These are phyloP conservation scores for Capsicum rhomboideum DNA, from an alignment of 257 asterid species.

Conservation along the genomic window DNA sequence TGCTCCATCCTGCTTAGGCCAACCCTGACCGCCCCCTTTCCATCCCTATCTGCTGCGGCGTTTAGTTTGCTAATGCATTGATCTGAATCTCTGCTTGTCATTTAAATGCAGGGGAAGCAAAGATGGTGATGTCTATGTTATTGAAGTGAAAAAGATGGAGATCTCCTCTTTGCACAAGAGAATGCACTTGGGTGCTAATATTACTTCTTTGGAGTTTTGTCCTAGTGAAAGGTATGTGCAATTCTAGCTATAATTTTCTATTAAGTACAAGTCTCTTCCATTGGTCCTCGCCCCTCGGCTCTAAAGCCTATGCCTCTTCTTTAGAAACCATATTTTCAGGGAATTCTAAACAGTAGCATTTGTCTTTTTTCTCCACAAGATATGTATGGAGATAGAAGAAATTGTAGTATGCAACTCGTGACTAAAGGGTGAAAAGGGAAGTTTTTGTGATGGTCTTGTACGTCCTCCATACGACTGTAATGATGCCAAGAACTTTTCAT, in stretches of 20 bases:
- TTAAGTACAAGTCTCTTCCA: background rate
- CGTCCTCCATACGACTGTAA: background rate
- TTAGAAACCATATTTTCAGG: background rate
- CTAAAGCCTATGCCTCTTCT: background rate
- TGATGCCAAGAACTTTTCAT: background rate
- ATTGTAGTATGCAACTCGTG: background rate
- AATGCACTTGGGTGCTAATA: slow-evolving; percentile 74
- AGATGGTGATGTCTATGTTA: slow-evolving; percentile 89
- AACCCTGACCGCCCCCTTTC: background rate
- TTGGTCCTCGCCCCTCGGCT: background rate
- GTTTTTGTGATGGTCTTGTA: background rate
- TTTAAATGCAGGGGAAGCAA: slow-evolving; percentile 64
- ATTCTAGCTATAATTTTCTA: background rate
- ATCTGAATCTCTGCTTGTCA: background rate
- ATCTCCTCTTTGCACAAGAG: slow-evolving; percentile 75
- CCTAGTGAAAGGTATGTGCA: slow-evolving; percentile 75
- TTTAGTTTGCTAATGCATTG: background rate
- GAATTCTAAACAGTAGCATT: background rate
- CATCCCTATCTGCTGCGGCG: background rate
- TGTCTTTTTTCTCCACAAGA: background rate
- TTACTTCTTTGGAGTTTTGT: slow-evolving; percentile 74
- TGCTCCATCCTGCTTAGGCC: background rate
- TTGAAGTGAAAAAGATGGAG: slow-evolving; percentile 86
- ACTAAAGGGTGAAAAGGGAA: background rate
- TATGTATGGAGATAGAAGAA: background rate